Evolutionary conservation across 768 basidiomycete genomes (phyloP).

Genomic region (Leccinum incarnatum): DNA sequence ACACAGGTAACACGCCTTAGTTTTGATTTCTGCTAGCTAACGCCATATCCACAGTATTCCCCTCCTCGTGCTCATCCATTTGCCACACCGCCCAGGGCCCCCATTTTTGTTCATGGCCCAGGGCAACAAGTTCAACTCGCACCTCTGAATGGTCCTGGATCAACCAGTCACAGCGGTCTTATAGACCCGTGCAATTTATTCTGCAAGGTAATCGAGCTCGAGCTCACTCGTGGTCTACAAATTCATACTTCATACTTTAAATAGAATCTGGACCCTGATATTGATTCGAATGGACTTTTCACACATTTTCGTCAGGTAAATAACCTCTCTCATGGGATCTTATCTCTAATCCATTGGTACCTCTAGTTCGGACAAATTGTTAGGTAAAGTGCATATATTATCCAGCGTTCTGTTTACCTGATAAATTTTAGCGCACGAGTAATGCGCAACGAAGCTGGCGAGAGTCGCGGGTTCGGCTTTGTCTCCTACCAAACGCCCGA

Average conservation of each 20-base stretch:
- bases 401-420: neutral
- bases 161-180: constrained; percentile 78
- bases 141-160: constrained; percentile 70
- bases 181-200: constrained; percentile 91
- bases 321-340: constrained; percentile 1
- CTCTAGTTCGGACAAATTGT: constrained; percentile 83
- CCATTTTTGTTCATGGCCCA: constrained; percentile 77
- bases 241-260: constrained; percentile 4
- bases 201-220: constrained; percentile 59
- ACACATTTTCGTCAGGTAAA: constrained; percentile 74
- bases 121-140: constrained; percentile 89
- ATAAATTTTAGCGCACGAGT: constrained; percentile 67
- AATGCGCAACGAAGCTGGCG: constrained; percentile 82
- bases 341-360: constrained; percentile 16
- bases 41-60: constrained; percentile 49
- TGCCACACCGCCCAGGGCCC: constrained; percentile 34
- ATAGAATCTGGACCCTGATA: constrained; percentile 81
- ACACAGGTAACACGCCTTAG: constrained; percentile 43
- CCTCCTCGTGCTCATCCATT: constrained; percentile 61
- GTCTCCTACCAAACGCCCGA: constrained; percentile 83
- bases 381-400: constrained; percentile 47
- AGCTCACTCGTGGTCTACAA: neutral
- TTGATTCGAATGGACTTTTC: constrained; percentile 84
- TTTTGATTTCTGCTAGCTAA: constrained; percentile 3
- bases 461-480: constrained; percentile 88